Base-by-base conservation (phyloP, 345 rosid genomes). In the Citrus reticulata region DNA sequence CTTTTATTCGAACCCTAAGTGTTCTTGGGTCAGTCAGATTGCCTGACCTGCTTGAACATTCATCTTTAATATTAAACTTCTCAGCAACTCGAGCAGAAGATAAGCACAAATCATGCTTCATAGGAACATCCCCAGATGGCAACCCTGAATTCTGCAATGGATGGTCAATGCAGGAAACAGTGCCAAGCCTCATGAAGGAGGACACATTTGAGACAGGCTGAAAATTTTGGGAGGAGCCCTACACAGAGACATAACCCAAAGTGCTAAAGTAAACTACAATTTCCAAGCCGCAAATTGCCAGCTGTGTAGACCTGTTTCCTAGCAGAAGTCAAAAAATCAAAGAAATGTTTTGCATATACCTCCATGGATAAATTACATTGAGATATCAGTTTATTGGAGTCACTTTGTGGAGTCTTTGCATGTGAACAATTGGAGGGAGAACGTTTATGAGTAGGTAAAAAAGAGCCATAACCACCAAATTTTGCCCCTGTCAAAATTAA, bases 391-490 rank as follows among this genome's bases (percentile, higher is more conserved):
- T 66, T 57, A 68, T 68, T 54, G 68, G 68, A 83, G 73, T 79
- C 83, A 69, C 74, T 84, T 14, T 73, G 69, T 64, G 84, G 82
- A 84, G 80, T 80, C 78, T 81, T 85, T 81, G 84, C 84, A 80
- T 39, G 78, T 73, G 86, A 70, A 66, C 77, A 75, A 78, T 40
- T 60, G 16, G 81, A 73, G 42, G 84, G 78, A 2, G 79, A 77
- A 42, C 85, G 81, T 68, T 83, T 87, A 77, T 87, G 74, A 60
- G 84, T 55, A 69, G 88, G 90, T 84, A 95, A 84, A 86, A 95
- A 95, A 29, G 97, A 87, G 78, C 98, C 97, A 83, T 90, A 91
- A 16, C 84, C 87, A 77, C 86, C 88, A 83, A 77, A 84, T 73
- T 60, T 85, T 42, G 92, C 78, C 83, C 97, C 97, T 95, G 87